phyloP scores from a whole-genome alignment of 148 eudicot genomes.

The Rheum nobile region DNA sequence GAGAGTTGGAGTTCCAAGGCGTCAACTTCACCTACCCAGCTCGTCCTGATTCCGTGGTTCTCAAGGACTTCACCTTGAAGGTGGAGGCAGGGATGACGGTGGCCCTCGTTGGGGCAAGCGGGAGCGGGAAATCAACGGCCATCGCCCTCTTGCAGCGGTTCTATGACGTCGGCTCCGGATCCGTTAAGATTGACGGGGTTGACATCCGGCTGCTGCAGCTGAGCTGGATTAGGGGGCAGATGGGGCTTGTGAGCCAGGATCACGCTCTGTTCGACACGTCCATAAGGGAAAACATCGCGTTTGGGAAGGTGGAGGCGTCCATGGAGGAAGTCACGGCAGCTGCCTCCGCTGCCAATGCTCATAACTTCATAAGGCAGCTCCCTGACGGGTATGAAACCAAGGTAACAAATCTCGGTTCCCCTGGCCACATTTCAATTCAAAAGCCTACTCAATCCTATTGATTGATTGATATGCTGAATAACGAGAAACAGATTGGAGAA shows the following conservation, averaged over 20 bases:
- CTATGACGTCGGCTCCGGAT: conserved; percentile 61
- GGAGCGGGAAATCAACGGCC: conserved; percentile 90
- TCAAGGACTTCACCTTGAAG: conserved; percentile 51
- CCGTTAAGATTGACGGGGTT: conserved; percentile 57
- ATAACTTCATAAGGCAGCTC: conserved; percentile 63
- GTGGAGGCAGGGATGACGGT: conserved; percentile 66
- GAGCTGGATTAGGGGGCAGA: conserved; percentile 72
- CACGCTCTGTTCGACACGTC: conserved; percentile 83
- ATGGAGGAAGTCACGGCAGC: conserved; percentile 82
- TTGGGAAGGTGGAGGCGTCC: conserved; percentile 74
- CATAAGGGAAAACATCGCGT: conserved; percentile 68
- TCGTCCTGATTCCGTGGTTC: conserved; percentile 54
- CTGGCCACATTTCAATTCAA: no score
- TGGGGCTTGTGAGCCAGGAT: conserved; percentile 97
- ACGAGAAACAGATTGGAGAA: conserved; percentile 59
- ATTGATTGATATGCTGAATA: no score
- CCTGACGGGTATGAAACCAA: conserved; percentile 94
- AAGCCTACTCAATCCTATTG: no score
- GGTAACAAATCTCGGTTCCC: conserved; percentile 26
- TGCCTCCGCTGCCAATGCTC: conserved; percentile 86
- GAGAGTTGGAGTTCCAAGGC: conserved; percentile 52
- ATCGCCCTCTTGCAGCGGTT: conserved; percentile 73
- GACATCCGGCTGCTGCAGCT: conserved; percentile 48
- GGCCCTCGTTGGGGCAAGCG: conserved; percentile 89
- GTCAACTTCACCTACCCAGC: conserved; percentile 64